phyloP scores from a whole-genome alignment of 257 asterid species.

The Plantago major region DNA sequence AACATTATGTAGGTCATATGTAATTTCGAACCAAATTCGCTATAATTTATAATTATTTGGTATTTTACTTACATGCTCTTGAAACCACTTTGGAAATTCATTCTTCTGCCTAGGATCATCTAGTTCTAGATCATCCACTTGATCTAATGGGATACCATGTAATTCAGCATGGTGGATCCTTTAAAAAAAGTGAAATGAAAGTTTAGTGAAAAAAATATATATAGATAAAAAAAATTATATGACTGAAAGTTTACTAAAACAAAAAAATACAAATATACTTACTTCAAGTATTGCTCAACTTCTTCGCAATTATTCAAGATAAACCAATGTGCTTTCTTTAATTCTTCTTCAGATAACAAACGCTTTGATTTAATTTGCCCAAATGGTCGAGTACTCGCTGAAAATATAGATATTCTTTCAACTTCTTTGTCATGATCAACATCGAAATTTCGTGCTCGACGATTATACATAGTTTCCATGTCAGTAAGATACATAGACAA shows the following conservation, averaged over 20 bases:
- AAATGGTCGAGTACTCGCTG: constrained; percentile 1
- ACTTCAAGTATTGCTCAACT: too few relatives aligned
- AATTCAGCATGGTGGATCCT: not conserved
- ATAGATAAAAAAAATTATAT: not conserved
- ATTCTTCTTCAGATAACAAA: not conserved
- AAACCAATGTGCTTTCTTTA: not conserved
- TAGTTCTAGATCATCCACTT: not conserved
- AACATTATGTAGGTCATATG: not conserved
- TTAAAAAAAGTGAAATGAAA: not conserved
- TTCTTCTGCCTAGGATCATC: not conserved
- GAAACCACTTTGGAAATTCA: not conserved
- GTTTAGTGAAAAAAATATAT: too few relatives aligned
- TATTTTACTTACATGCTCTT: not conserved
- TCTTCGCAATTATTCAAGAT: too few relatives aligned
- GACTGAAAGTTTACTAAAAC: not conserved
- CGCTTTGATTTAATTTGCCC: not conserved
- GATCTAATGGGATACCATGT: not conserved
- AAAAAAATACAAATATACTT: not conserved
- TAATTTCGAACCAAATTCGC: not conserved
- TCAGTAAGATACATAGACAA: too few relatives aligned
- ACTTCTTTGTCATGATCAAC: not conserved
- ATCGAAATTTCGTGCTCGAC: not conserved
- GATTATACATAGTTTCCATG: not conserved
- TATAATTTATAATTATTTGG: too few relatives aligned
- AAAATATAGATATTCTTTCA: not conserved